Evolutionary conservation across 305 asterid species (phyloP).

Genomic region (Nicotiana rustica): DNA sequence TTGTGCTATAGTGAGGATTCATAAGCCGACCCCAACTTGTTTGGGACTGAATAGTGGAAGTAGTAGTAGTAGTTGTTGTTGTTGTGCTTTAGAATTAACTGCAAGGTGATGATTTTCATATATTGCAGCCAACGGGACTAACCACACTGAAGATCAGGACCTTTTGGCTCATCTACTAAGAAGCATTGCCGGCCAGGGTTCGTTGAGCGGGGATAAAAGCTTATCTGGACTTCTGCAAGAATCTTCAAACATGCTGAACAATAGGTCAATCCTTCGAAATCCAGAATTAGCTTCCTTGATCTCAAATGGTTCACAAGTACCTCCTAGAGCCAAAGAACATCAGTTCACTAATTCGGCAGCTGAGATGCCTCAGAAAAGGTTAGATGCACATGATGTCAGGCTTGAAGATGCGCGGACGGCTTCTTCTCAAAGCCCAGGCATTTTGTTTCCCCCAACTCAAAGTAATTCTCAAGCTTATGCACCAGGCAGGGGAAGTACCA

Average conservation of each 20-base stretch:
- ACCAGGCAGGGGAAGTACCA: constrained; percentile 58
- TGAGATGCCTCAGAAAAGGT: constrained; percentile 50
- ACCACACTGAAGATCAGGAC: constrained; percentile 62
- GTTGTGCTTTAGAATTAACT: constrained; percentile 29
- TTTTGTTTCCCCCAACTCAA: constrained; percentile 46
- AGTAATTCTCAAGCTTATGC: constrained; percentile 56
- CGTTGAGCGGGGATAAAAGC: constrained; percentile 49
- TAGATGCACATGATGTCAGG: constrained; percentile 26
- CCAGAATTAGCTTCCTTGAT: constrained; percentile 56
- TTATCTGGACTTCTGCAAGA: constrained; percentile 59
- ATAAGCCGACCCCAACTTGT: too few species aligned
- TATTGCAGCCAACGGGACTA: constrained; percentile 60
- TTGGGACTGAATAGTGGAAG: too few species aligned
- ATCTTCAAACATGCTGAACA: constrained; percentile 57
- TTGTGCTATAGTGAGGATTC: background rate
- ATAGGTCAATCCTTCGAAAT: constrained; percentile 56
- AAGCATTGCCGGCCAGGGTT: constrained; percentile 65
- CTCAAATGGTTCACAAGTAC: constrained; percentile 60
- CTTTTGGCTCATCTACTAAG: constrained; percentile 76
- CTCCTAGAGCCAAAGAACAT: constrained; percentile 53
- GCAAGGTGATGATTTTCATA: constrained; percentile 40
- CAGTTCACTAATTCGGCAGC: constrained; percentile 44
- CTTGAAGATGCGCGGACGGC: constrained; percentile 46
- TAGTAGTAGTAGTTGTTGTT: too few species aligned
- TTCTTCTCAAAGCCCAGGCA: constrained; percentile 56